Conservation (phyloP, 208 protist species). For the Phytomonas sp. region DNA sequence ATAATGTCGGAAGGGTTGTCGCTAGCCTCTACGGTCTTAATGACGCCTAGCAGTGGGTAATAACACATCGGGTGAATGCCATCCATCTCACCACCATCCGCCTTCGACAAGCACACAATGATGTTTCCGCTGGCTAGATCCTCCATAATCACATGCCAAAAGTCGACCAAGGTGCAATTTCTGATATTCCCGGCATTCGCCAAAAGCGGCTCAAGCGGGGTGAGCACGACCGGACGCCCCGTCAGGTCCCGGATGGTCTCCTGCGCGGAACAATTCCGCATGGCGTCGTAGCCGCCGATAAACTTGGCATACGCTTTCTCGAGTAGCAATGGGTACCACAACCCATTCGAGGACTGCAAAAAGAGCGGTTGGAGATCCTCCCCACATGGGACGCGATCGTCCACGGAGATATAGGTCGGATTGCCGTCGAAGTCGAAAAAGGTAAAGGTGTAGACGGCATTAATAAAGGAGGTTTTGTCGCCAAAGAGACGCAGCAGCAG, state of each 20-base stretch:
- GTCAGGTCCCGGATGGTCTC: constrained; percentile 85
- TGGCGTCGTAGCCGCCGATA: constrained; percentile 68
- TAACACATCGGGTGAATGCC: constrained; percentile 78
- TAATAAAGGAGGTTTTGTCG: constrained; percentile 43
- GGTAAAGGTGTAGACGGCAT: constrained; percentile 66
- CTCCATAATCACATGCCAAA: constrained; percentile 60
- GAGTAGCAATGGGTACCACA: constrained; percentile 76
- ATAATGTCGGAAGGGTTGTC: constrained; percentile 48
- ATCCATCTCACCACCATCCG: constrained; percentile 5
- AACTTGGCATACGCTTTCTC: constrained; percentile 92
- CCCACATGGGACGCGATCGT: constrained; percentile 74
- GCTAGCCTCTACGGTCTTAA: constrained; percentile 43
- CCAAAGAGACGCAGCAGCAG: constrained; percentile 65
- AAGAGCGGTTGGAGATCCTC: constrained; percentile 45
- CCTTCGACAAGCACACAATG: constrained; percentile 65
- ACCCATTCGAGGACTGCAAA: constrained; percentile 31
- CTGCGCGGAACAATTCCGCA: constrained; percentile 78
- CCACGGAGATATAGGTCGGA: constrained; percentile 69
- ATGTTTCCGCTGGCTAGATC: constrained; percentile 62
- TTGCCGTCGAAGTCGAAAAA: constrained; percentile 83
- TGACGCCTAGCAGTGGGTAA: constrained; percentile 62
- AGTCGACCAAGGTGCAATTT: constrained; percentile 45
- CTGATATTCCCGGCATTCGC: constrained; percentile 60
- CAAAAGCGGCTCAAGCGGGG: constrained; percentile 59
- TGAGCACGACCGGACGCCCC: constrained; percentile 69